A percentile compares a stretch with the other conserved stretches of the same genome.
phyloP scores from a whole-genome alignment of 805 yeast genomes.

The Spathaspora boniae region DNA sequence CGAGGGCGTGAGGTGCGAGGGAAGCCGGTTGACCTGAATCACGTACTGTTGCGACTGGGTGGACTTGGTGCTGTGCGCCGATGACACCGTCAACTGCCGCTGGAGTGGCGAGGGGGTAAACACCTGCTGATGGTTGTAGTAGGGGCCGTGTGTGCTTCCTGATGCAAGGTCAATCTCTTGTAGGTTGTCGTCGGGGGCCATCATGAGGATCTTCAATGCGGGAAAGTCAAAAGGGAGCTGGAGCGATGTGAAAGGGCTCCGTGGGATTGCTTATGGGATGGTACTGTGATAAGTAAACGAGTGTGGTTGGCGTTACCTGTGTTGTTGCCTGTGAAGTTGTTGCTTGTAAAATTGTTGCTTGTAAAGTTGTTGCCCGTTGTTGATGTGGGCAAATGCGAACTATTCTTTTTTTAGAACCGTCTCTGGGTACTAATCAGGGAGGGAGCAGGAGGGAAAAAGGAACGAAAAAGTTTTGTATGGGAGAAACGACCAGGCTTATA shows the following conservation, averaged over 20 bases:
- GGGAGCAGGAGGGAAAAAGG: too few relatives aligned
- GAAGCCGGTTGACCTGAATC: conserved; percentile 21
- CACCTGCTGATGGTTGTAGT: neutral
- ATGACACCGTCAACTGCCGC: conserved; percentile 16
- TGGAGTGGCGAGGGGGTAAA: conserved; percentile 15
- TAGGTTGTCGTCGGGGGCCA: conserved; percentile 11
- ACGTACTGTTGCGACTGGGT: conserved; percentile 13
- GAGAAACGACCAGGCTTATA: too few relatives aligned
- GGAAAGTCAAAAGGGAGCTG: neutral
- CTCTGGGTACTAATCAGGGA: too few relatives aligned
- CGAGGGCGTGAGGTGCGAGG: conserved; percentile 25
- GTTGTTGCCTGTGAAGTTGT: too few relatives aligned
- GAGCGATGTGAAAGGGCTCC: too few relatives aligned
- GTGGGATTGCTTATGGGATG: neutral
- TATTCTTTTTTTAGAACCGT: too few relatives aligned
- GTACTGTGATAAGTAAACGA: neutral
- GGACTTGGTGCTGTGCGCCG: conserved; percentile 14
- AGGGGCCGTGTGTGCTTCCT: neutral
- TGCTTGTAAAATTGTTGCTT: neutral
- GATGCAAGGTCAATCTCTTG: conserved; percentile 8
- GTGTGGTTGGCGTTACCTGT: neutral
- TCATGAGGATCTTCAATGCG: conserved; percentile 1
- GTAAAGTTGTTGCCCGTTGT: too few relatives aligned
- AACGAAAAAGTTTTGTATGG: too few relatives aligned
- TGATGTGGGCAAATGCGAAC: too few relatives aligned